Base-by-base conservation (phyloP, 352 stramenopile genomes). In the Aphanomyces euteiches region DNA sequence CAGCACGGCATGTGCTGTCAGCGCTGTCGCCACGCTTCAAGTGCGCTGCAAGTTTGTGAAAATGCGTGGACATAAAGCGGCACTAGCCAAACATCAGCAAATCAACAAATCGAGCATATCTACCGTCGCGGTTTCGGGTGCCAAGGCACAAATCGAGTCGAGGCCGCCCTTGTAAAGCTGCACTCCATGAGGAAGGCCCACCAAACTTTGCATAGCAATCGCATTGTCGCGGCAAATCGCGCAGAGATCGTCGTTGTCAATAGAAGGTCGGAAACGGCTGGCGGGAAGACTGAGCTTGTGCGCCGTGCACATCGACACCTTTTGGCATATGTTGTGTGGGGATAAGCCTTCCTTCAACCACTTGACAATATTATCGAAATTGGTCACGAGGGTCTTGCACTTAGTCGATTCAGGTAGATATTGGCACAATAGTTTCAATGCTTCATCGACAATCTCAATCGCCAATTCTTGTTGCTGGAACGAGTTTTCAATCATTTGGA, bases 351-450 rank as follows among this genome's bases (percentile, higher is more conserved):
- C 59, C 71, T 90, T 77, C 17, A 82, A 67, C 45, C 81, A 67
- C 34, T 80, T 72, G 4, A 92, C 78, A 66, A 92, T 79, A 34
- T 78, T 67, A 56, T 89, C 81, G 76, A 89, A 88, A 54, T 88
- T 78, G 17, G 76, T 72, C 21, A 80, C 77, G 19, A 82, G 56
- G 36, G 79, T 60, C 15, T 84, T 69, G 58, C 85, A 92, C 56
- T 84, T 83, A 64, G 64, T 61, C 37, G 64, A 47, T 40, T 59
- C 47, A 5, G 64, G 64, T 0, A 70, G 47, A 34, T 70, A 70
- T 10, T 63, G n/a, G 48, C 64, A 70, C 19, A 70, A 47, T 2
- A 70, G 13, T 19, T 70, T 53, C 19, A 70, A 41, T 3, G 43
- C 64, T 70, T 70, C 13, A n/a, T 70, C 43, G 10, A 70, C 53